These are phyloP conservation scores for Verticillium albo-atrum DNA, from an alignment of 2,329 filamentous ascomycete genomes.

Conservation along the genomic window DNA sequence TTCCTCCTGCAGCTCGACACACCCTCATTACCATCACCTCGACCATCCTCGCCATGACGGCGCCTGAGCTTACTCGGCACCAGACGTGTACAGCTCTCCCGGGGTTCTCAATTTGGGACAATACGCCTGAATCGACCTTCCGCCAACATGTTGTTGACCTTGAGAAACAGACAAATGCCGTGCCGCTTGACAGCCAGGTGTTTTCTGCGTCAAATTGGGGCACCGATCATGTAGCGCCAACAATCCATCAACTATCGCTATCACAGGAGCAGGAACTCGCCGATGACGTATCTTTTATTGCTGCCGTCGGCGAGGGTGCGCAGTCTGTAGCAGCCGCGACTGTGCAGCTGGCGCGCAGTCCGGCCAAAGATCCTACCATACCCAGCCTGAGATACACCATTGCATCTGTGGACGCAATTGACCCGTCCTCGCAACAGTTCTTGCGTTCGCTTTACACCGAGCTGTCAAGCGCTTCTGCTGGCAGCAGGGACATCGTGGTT, in stretches of 20 bases:
- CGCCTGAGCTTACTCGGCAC: not conserved
- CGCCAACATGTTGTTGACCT: constrained; percentile 8
- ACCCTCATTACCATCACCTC: not conserved
- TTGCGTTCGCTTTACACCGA: constrained; percentile 5
- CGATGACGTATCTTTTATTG: constrained; percentile 9
- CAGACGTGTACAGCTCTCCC: constrained; percentile 6
- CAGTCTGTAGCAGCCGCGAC: constrained; percentile 13
- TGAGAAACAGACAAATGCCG: constrained; percentile 11
- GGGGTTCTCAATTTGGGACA: constrained; percentile 7
- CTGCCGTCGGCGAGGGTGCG: constrained; percentile 11
- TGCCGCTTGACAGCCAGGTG: constrained; percentile 5
- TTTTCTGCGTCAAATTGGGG: constrained; percentile 1
- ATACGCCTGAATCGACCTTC: constrained; percentile 6
- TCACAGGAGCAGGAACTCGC: constrained; percentile 8
- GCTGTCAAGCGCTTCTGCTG: not conserved
- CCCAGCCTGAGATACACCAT: constrained; percentile 4
- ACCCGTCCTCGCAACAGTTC: constrained; percentile 7
- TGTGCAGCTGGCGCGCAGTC: constrained; percentile 4
- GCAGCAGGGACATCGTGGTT: not conserved
- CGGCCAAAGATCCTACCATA: not conserved
- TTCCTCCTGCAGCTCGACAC: not conserved
- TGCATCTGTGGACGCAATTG: constrained; percentile 11
- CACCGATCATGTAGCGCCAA: not conserved
- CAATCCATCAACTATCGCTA: constrained; percentile 2
- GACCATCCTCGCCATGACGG: not conserved